A percentile compares a stretch with the other conserved stretches of the same genome.
These are phyloP conservation scores for Harringtonia aguacate DNA, from an alignment of 2,329 filamentous ascomycete species.

Conservation along the genomic window DNA sequence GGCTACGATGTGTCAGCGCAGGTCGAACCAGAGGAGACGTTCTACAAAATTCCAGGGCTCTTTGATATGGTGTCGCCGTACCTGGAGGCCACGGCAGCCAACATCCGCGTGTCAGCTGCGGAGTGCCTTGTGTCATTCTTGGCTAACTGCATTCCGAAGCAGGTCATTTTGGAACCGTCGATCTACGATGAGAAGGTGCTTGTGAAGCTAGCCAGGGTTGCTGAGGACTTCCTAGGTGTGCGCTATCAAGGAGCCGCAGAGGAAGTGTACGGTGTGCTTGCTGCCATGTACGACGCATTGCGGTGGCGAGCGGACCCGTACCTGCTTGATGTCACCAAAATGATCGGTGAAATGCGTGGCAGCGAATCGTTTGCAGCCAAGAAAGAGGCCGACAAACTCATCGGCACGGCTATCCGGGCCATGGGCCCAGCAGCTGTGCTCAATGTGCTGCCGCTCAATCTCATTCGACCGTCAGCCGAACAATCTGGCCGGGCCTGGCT, in stretches of 20 bases:
- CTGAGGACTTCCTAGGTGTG: conserved; percentile 68
- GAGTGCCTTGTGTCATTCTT: conserved; percentile 92
- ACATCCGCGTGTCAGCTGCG: conserved; percentile 87
- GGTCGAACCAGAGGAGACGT: conserved; percentile 80
- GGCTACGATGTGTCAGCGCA: conserved; percentile 92
- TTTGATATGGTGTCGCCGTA: conserved; percentile 74
- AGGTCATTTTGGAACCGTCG: conserved; percentile 77
- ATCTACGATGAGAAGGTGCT: conserved; percentile 86
- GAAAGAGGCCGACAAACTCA: conserved; percentile 85
- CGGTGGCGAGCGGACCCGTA: conserved; percentile 78
- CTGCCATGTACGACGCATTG: conserved; percentile 76
- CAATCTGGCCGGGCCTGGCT: conserved; percentile 89
- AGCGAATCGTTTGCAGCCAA: conserved; percentile 87
- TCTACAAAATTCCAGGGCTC: conserved; percentile 76
- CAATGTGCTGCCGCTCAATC: conserved; percentile 73
- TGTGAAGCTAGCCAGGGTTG: conserved; percentile 65
- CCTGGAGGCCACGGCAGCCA: conserved; percentile 77
- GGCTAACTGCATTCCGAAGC: conserved; percentile 76
- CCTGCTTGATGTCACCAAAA: conserved; percentile 63
- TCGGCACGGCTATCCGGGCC: conserved; percentile 76
- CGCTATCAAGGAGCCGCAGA: conserved; percentile 93
- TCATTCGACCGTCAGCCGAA: conserved; percentile 63
- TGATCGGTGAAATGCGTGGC: conserved; percentile 75
- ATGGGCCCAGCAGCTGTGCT: conserved; percentile 86
- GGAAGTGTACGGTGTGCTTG: conserved; percentile 84